Conservation (phyloP, 2,329 filamentous ascomycete species). For the Trichoderma aggressivum region DNA sequence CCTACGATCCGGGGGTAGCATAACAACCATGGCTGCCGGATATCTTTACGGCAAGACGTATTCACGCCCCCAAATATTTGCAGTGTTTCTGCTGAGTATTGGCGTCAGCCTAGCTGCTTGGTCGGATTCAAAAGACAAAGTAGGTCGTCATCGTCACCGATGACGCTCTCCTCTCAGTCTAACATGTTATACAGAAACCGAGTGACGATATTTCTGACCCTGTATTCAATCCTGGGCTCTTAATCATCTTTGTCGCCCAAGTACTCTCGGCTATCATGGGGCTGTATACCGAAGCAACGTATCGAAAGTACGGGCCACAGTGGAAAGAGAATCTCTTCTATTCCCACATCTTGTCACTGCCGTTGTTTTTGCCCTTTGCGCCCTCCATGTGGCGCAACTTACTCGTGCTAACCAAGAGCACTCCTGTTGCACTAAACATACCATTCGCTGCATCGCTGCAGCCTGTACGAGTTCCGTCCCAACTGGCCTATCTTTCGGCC, state of each 20-base stretch:
- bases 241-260: slow-evolving; percentile 83
- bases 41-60: slow-evolving; percentile 83
- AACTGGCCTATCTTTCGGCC: slow-evolving; percentile 65
- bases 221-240: slow-evolving; percentile 61
- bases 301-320: slow-evolving; percentile 77
- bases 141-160: slow-evolving; percentile 27
- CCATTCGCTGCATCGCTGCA: slow-evolving; percentile 21
- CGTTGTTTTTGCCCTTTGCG: slow-evolving; percentile 71
- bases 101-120: slow-evolving; percentile 87
- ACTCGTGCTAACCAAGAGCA: slow-evolving; percentile 57
- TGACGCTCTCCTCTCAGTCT: background rate
- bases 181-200: background rate
- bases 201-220: slow-evolving; percentile 23
- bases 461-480: slow-evolving; percentile 52
- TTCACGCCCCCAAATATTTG: slow-evolving; percentile 72
- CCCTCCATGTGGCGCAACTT: slow-evolving; percentile 64
- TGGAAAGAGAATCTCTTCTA: slow-evolving; percentile 98
- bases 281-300: slow-evolving; percentile 88
- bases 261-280: slow-evolving; percentile 91
- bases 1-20: slow-evolving; percentile 87
- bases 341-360: slow-evolving; percentile 72
- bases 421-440: slow-evolving; percentile 45
- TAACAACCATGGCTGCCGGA: slow-evolving; percentile 91
- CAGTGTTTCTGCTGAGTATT: slow-evolving; percentile 77
- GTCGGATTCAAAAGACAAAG: slow-evolving; percentile 84